Evolutionary conservation across 139 green algal species (phyloP).

Genomic region (Chlamydomonas schloesseri): DNA sequence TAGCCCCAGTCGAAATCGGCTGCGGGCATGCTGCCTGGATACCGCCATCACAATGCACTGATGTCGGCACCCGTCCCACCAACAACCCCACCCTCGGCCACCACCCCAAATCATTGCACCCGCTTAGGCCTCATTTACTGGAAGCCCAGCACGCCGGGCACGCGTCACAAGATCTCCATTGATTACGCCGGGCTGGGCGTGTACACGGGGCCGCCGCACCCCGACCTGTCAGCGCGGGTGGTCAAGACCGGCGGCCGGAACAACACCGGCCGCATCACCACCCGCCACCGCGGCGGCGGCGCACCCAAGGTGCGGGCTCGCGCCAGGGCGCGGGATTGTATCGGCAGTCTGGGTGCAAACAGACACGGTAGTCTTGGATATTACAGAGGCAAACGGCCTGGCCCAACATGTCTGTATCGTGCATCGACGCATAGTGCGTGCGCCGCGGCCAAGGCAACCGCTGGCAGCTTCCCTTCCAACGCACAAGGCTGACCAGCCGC

Average conservation of each 20-base stretch:
- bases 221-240: constrained; percentile 55
- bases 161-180: constrained; percentile 68
- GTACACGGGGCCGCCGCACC: constrained; percentile 60
- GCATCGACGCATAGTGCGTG: no score
- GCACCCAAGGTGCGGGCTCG: background rate
- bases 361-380: no score
- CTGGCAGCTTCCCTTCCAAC: no score
- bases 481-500: no score
- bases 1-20: no score
- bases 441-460: no score
- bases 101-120: background rate
- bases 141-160: constrained; percentile 88
- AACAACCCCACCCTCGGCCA: background rate
- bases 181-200: constrained; percentile 60
- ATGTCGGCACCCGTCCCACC: background rate
- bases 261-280: constrained; percentile 76
- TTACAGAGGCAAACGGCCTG: no score
- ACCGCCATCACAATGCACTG: no score
- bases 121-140: constrained; percentile 87
- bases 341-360: no score
- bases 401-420: no score
- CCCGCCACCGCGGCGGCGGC: constrained; percentile 53
- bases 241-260: constrained; percentile 82
- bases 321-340: no score
- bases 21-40: no score